Evolutionary conservation across 1,284 basidiomycete genomes (phyloP), one percentile per base, ranked within the genome.

Genomic region (Golubevia sp.): DNA sequence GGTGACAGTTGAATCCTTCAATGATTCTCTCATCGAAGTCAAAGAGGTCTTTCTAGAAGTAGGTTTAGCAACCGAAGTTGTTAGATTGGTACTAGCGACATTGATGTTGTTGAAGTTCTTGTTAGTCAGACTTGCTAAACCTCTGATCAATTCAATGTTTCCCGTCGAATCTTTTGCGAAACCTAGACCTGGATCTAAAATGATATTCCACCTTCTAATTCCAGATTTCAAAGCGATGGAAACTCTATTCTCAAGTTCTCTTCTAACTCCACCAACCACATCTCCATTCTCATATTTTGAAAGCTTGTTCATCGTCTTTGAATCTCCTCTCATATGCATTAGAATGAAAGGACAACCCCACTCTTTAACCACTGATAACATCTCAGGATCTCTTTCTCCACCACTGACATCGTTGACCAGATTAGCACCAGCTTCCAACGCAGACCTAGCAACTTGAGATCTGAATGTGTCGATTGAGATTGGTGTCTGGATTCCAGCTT

Each of bases 401-500:
- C 91, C 91, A 66, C 91, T 89, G 0, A 99, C 93, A 76, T 99
- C 96, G 84, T 99, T 98, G 86, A 99, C 92, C 79, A 93, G 92
- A 75, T 91, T 92, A 8, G 93, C 95, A 0, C 97, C 96, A 0
- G 92, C 93, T 3, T 86, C 85, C 4, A 97, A 86, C 0, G 93
- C 91, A 0, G 88, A 88, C 58, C 87, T 85, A 0, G 95, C 94
- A 0, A 99, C 95, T 0, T 88, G 86, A 44, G 90, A 88, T 3
- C 95, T 90, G 87, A 97, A 98, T 0, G 97, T 98, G 84, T 99
- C 95, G 49, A 99, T 86, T 60, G 92, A 95, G 73, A 99, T 89
- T 0, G 90, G 89, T 1, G 88, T 79, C 0, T 84, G 67, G 3
- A 84, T 69, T 2, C 86, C 57, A 0, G 83, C 69, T 4, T 34